Evolutionary conservation across 176 grass and related monocot genomes (phyloP).

Genomic region (Leersia perrieri): DNA sequence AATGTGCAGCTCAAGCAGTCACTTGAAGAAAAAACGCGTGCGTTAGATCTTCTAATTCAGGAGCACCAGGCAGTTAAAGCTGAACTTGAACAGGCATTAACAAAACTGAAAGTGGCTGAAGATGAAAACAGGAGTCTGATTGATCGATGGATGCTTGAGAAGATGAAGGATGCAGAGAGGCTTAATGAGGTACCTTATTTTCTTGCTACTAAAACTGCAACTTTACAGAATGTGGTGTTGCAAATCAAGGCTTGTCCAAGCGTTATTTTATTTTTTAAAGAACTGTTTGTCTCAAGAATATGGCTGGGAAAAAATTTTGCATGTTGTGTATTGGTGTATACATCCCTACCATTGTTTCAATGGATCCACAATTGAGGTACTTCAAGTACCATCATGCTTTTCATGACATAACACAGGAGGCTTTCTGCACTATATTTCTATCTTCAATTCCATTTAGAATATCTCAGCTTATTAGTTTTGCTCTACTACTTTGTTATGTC

Average conservation of each 20-base stretch:
- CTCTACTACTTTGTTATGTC: background rate
- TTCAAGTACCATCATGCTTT: slow-evolving; percentile 17
- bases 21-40: slow-evolving; percentile 73
- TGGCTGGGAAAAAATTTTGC: background rate
- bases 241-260: background rate
- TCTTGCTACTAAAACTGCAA: slow-evolving; percentile 13
- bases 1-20: slow-evolving; percentile 66
- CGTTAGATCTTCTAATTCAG: slow-evolving; percentile 74
- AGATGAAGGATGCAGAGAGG: slow-evolving; percentile 97
- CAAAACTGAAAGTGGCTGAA: slow-evolving; percentile 68
- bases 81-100: slow-evolving; percentile 59
- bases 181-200: slow-evolving; percentile 81
- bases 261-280: background rate
- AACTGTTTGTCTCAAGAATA: background rate
- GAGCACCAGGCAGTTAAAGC: slow-evolving; percentile 71
- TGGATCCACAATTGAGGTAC: background rate
- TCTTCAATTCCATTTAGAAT: background rate
- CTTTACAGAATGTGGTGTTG: background rate
- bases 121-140: slow-evolving; percentile 72
- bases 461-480: slow-evolving; percentile 1
- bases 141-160: slow-evolving; percentile 92
- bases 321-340: slow-evolving; percentile 37
- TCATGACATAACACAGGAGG: background rate
- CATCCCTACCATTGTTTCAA: slow-evolving; percentile 9
- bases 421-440: background rate